These are phyloP conservation scores for Oryza meyeriana DNA, from an alignment of 176 grass and related monocot genomes.

Conservation along the genomic window DNA sequence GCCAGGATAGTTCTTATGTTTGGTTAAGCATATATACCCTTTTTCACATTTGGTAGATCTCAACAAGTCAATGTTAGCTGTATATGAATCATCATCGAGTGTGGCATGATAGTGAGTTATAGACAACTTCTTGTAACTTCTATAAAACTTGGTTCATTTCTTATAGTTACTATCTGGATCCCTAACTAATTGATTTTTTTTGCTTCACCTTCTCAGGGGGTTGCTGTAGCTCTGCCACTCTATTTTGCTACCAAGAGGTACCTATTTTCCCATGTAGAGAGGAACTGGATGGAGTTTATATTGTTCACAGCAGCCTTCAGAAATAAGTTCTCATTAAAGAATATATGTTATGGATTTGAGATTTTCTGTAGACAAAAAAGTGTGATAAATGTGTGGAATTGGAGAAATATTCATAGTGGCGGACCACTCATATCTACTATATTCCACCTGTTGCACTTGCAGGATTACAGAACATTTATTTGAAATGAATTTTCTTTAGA, in stretches of 20 bases:
- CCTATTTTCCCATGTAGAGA: constrained; percentile 23
- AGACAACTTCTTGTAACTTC: neutral
- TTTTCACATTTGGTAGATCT: constrained; percentile 4
- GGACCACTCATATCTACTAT: neutral
- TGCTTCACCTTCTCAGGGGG: constrained; percentile 64
- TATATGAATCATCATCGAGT: constrained; percentile 10
- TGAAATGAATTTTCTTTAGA: neutral
- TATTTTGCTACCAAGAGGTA: constrained; percentile 98
- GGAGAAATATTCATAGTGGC: neutral
- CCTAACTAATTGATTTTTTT: constrained; percentile 18
- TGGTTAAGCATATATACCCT: neutral
- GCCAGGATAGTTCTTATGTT: neutral
- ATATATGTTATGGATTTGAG: neutral
- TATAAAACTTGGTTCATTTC: neutral
- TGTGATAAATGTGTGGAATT: neutral
- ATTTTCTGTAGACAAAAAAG: constrained; percentile 6
- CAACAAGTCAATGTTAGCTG: neutral
- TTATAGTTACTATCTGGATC: neutral
- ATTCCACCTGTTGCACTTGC: neutral
- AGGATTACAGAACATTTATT: neutral
- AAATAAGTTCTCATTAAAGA: neutral
- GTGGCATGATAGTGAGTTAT: neutral
- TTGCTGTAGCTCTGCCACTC: constrained; percentile 95
- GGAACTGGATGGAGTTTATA: constrained; percentile 4
- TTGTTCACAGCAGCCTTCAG: neutral